Base-by-base conservation (phyloP, 257 asterid species). In the Scutellaria baicalensis region DNA sequence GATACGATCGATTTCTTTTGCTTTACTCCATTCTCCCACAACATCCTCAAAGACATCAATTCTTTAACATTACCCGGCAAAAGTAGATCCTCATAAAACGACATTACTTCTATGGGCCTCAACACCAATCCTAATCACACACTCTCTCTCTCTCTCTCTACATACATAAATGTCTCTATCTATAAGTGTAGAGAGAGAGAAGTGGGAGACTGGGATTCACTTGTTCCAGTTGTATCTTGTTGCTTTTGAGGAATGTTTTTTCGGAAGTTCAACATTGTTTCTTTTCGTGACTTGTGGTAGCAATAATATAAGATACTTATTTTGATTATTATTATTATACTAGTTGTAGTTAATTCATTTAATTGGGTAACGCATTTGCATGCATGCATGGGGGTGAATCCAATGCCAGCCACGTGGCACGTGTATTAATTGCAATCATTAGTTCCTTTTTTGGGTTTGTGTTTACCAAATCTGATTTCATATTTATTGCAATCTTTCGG, bases 211-310 rank as follows among this genome's bases (percentile, higher is more conserved):
- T 60, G 79, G 75, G 81, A 77, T 74, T 79, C 81, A 73, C 39
- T 45, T 13, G 47, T 72, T 77, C 79, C 79, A 78, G 82, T 75
- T 84, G 84, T 77, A 72, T 79, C 66, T 79, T 72, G 87, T 80
- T 74, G 78, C 89, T 84, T 84, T 84, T 82, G 87, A 84, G 84
- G 84, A 76, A 79, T 73, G 80, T 81, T 70, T 77, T 69, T 79
- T 75, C 51, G 78, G 84, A 71, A 75, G 73, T 67, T 79, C 79
- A 69, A 69, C 76, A 68, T 54, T 76, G 52, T 69, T 56, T 31
- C 70, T 77, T 77, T 77, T 77, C 52, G 67, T 73, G 68, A 76
- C 58, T 72, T 63, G 81, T 72, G 70, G 74, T 63, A 1, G 67
- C 63, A 65, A 59, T 76, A 60, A 60, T 61, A 55, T 52, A 64